These are phyloP conservation scores for Cytospora mali DNA, from an alignment of 2,329 filamentous ascomycete genomes.

Conservation along the genomic window DNA sequence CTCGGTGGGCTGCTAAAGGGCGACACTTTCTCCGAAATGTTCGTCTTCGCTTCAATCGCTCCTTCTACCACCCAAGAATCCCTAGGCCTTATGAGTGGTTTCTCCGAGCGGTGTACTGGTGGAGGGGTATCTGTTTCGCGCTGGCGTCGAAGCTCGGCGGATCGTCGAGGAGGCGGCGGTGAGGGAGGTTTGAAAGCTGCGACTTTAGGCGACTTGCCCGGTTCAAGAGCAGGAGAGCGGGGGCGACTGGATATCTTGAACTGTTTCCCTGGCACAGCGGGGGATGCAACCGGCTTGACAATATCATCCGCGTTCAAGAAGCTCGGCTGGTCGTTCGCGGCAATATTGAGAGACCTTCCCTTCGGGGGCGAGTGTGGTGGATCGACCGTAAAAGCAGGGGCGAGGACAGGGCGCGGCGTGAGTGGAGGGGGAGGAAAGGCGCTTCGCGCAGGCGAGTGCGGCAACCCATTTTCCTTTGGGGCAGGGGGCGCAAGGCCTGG, in stretches of 20 bases:
- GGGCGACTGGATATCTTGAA: slow-evolving; percentile 54
- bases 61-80: slow-evolving; percentile 33
- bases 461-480: slow-evolving; percentile 32
- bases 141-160: slow-evolving; percentile 59
- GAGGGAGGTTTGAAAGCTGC: slow-evolving; percentile 58
- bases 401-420: slow-evolving; percentile 49
- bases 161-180: slow-evolving; percentile 65
- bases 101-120: slow-evolving; percentile 78
- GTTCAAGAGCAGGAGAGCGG: slow-evolving; percentile 54
- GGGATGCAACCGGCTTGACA: slow-evolving; percentile 42
- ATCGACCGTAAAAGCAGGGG: slow-evolving; percentile 67
- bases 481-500: slow-evolving; percentile 32
- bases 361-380: slow-evolving; percentile 72
- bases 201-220: slow-evolving; percentile 51
- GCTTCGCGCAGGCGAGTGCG: slow-evolving; percentile 30
- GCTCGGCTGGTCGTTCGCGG: slow-evolving; percentile 45
- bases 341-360: slow-evolving; percentile 39
- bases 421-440: slow-evolving; percentile 49
- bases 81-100: slow-evolving; percentile 48
- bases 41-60: slow-evolving; percentile 38
- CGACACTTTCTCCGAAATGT: slow-evolving; percentile 58
- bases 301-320: slow-evolving; percentile 53
- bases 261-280: slow-evolving; percentile 47
- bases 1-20: slow-evolving; percentile 87
- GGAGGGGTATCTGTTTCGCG: slow-evolving; percentile 55